A percentile compares a stretch with the other conserved stretches of the same genome.
phyloP scores from a whole-genome alignment of 495 filamentous ascomycete species.

The Daldinia grandis region DNA sequence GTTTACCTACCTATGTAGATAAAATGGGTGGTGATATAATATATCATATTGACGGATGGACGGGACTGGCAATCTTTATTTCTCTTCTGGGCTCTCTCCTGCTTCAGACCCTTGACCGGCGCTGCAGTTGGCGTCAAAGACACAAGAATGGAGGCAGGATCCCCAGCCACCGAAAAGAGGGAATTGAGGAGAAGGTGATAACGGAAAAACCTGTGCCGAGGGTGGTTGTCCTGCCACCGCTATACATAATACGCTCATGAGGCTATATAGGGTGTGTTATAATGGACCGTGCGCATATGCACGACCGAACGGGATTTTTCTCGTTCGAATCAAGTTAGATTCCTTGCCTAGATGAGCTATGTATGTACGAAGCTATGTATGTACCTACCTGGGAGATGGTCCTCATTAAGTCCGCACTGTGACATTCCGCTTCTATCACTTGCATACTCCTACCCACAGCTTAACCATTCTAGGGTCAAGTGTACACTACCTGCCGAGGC shows the following conservation, averaged over 20 bases:
- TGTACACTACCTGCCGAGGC: conserved; percentile 6
- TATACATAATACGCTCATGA: conserved; percentile 2
- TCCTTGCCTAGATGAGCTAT: neutral
- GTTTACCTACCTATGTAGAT: neutral
- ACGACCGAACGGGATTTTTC: conserved; percentile 22
- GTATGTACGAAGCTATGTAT: neutral
- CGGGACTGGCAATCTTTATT: conserved; percentile 14
- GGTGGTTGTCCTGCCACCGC: conserved; percentile 6
- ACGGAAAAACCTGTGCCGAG: conserved; percentile 26
- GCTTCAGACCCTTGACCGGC: conserved; percentile 32
- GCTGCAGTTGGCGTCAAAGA: conserved; percentile 11
- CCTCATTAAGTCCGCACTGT: conserved; percentile 22
- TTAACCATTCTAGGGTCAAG: conserved; percentile 13
- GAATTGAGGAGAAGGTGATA: conserved; percentile 11
- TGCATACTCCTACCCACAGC: conserved; percentile 24
- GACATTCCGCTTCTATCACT: conserved; percentile 37
- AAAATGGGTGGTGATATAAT: conserved; percentile 8
- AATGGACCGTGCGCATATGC: conserved; percentile 32
- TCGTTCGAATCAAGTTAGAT: conserved; percentile 18
- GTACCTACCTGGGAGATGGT: neutral
- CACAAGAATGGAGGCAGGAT: neutral
- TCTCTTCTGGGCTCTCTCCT: conserved; percentile 5
- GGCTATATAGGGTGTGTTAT: conserved; percentile 14
- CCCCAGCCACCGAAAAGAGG: conserved; percentile 15
- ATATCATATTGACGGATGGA: conserved; percentile 18